Percentiles rank a stretch among this genome's conserved stretches.
phyloP scores from a whole-genome alignment of 2,329 filamentous ascomycete species.

The Colletotrichum siamense region DNA sequence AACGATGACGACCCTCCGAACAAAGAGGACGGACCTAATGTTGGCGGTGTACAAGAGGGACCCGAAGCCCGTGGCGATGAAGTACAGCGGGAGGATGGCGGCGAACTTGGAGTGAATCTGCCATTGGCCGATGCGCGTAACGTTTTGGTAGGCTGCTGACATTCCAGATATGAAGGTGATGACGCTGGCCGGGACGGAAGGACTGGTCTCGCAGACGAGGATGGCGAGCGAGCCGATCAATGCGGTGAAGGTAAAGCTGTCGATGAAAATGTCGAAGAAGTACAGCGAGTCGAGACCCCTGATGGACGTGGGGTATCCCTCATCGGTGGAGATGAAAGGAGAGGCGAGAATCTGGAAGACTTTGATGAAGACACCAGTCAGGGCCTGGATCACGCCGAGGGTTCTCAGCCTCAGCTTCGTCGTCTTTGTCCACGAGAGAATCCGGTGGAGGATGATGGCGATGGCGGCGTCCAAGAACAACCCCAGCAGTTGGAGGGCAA shows the following conservation, averaged over 20 bases:
- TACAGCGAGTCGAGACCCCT: slow-evolving; percentile 49
- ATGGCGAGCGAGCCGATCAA: slow-evolving; percentile 50
- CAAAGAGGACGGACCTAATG: slow-evolving; percentile 46
- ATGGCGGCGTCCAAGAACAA: slow-evolving; percentile 53
- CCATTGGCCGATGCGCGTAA: slow-evolving; percentile 48
- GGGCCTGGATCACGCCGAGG: slow-evolving; percentile 46
- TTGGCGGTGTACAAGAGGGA: slow-evolving; percentile 49
- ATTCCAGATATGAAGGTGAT: slow-evolving; percentile 50
- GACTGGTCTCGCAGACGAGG: slow-evolving; percentile 52
- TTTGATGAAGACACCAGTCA: slow-evolving; percentile 43
- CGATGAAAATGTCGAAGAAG: slow-evolving; percentile 53
- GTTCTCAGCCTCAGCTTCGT: slow-evolving; percentile 51
- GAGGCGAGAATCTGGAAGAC: slow-evolving; percentile 40
- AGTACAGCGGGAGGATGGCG: slow-evolving; percentile 42
- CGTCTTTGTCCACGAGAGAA: slow-evolving; percentile 56
- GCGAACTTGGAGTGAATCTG: slow-evolving; percentile 42
- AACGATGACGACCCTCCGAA: slow-evolving; percentile 45
- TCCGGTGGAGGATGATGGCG: slow-evolving; percentile 54
- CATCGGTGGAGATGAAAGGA: slow-evolving; percentile 29
- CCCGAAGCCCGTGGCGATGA: slow-evolving; percentile 46
- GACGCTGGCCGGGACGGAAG: slow-evolving; percentile 45
- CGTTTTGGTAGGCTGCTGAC: slow-evolving; percentile 38
- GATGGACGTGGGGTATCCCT: slow-evolving; percentile 24
- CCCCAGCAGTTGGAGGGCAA: slow-evolving; percentile 49
- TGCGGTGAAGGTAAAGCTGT: slow-evolving; percentile 50